Conservation (phyloP, 768 basidiomycete genomes). For the Suillus occidentalis region DNA sequence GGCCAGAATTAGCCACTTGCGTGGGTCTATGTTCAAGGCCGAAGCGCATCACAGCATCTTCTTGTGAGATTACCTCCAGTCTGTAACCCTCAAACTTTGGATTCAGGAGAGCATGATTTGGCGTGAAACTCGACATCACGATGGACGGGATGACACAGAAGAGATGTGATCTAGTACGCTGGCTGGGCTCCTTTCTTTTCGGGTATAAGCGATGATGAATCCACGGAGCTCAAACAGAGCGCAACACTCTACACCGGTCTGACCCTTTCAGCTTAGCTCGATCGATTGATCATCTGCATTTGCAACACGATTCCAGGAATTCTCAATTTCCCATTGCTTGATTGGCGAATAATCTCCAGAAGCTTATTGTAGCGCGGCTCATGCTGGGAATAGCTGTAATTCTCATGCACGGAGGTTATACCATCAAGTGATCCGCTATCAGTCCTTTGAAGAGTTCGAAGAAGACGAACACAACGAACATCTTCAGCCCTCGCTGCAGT, state of each 20-base stretch:
- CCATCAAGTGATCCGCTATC: neutral
- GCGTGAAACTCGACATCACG: conserved; percentile 40
- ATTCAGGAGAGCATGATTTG: conserved; percentile 60
- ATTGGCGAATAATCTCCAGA: neutral
- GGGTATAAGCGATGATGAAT: neutral
- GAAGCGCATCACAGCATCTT: conserved; percentile 52
- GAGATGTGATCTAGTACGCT: neutral
- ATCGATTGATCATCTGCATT: neutral
- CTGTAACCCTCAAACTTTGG: conserved; percentile 87
- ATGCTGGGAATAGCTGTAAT: neutral
- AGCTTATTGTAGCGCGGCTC: neutral
- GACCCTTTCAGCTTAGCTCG: neutral
- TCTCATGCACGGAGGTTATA: neutral
- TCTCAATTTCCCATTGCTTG: neutral
- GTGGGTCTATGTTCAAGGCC: conserved; percentile 46
- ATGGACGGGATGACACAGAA: neutral
- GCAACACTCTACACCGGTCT: neutral
- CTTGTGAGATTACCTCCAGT: conserved; percentile 59
- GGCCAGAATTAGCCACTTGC: conserved; percentile 57
- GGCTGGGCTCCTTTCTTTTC: neutral
- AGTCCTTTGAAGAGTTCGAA: neutral
- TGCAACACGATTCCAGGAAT: neutral
- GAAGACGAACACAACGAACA: neutral
- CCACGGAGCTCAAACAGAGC: neutral
- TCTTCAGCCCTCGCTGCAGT: neutral